These are phyloP conservation scores for Retiboletus fuscus DNA, from an alignment of 1,284 basidiomycete genomes.

Conservation along the genomic window DNA sequence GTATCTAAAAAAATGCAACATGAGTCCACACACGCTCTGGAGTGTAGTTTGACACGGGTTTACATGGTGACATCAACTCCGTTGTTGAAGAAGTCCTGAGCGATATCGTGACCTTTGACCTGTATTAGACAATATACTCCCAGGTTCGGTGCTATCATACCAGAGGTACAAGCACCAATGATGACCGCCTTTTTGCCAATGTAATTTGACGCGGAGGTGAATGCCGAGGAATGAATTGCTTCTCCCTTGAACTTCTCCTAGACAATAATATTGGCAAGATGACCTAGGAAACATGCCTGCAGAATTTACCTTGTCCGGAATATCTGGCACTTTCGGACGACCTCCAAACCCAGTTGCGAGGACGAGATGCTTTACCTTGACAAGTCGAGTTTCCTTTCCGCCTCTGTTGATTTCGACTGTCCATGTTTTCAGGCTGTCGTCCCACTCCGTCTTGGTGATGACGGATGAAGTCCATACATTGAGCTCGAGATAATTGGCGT, in stretches of 20 bases:
- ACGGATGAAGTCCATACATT: slow-evolving; percentile 66
- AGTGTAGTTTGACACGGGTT: not conserved
- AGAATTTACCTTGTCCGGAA: slow-evolving; percentile 41
- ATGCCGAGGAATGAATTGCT: slow-evolving; percentile 54
- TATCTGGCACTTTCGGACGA: slow-evolving; percentile 49
- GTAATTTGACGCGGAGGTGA: slow-evolving; percentile 52
- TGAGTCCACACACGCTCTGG: slow-evolving; percentile 11
- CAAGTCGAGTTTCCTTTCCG: slow-evolving; percentile 42
- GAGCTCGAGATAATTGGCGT: slow-evolving; percentile 65
- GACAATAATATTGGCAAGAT: not conserved
- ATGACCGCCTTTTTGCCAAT: slow-evolving; percentile 58
- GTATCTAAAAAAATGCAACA: slow-evolving; percentile 28
- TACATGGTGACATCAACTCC: slow-evolving; percentile 46
- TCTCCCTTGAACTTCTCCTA: slow-evolving; percentile 45
- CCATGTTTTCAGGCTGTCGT: slow-evolving; percentile 52
- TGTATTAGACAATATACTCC: slow-evolving; percentile 17
- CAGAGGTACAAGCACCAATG: slow-evolving; percentile 58
- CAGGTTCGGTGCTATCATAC: slow-evolving; percentile 17
- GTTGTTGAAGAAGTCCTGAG: slow-evolving; percentile 45
- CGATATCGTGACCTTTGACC: slow-evolving; percentile 39
- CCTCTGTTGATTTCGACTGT: slow-evolving; percentile 48
- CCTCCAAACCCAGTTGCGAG: slow-evolving; percentile 57
- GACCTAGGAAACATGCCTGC: not conserved
- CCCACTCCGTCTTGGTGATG: slow-evolving; percentile 53
- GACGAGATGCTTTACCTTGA: slow-evolving; percentile 54